These are phyloP conservation scores for Aspergillus hiratsukae DNA, from an alignment of 2,329 filamentous ascomycete genomes.

Conservation along the genomic window DNA sequence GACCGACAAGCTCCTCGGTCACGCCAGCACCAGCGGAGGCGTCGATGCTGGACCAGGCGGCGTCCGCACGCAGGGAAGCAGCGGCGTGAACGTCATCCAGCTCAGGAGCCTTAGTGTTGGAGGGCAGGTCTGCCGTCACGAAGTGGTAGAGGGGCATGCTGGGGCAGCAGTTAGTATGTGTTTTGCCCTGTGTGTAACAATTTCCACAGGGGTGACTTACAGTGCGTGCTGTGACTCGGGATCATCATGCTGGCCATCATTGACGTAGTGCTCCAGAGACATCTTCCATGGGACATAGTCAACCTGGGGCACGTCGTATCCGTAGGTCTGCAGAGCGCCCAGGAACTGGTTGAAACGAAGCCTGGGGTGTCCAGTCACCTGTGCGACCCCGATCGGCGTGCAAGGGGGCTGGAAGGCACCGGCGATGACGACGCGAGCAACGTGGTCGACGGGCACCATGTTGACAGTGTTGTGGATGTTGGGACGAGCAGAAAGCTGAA, in stretches of 20 bases:
- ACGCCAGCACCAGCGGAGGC: conserved; percentile 55
- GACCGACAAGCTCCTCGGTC: conserved; percentile 56
- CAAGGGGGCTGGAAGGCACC: conserved; percentile 61
- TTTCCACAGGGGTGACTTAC: conserved; percentile 25
- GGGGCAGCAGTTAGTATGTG: conserved; percentile 4
- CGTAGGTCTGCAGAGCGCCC: conserved; percentile 65
- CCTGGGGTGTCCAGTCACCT: conserved; percentile 75
- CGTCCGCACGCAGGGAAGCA: conserved; percentile 60
- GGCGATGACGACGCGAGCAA: conserved; percentile 74
- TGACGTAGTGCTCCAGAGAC: conserved; percentile 65
- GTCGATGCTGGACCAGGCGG: conserved; percentile 54
- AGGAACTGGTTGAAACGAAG: conserved; percentile 75
- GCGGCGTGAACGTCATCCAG: conserved; percentile 69
- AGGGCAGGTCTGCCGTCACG: conserved; percentile 65
- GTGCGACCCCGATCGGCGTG: conserved; percentile 59
- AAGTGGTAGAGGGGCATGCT: conserved; percentile 70
- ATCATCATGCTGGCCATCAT: conserved; percentile 51
- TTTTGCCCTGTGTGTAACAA: not conserved
- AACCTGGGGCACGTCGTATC: conserved; percentile 64
- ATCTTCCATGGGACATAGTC: conserved; percentile 66
- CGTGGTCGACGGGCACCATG: conserved; percentile 79
- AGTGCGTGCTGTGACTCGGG: conserved; percentile 64
- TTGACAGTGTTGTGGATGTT: conserved; percentile 84
- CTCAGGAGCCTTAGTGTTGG: conserved; percentile 66
- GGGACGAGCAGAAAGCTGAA: conserved; percentile 71